Percentiles rank a stretch among this genome's conserved stretches.
phyloP scores from a whole-genome alignment of 768 basidiomycete species.

The Leucogyrophana mollusca region DNA sequence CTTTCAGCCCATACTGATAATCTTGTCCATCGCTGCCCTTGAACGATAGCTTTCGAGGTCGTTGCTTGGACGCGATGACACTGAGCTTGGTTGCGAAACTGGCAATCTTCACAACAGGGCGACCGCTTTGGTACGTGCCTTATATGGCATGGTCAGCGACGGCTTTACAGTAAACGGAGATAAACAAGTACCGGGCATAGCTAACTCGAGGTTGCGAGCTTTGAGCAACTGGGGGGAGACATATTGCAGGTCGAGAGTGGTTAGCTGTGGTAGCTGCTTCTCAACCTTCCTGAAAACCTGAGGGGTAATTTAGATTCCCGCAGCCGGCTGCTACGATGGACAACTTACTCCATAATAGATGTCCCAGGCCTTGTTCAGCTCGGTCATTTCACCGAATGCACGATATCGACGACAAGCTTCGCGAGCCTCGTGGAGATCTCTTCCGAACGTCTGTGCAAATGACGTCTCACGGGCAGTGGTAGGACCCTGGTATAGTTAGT shows the following conservation, averaged over 20 bases:
- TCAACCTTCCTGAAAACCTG: conserved; percentile 96
- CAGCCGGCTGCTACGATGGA: neutral
- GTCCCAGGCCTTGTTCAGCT: conserved; percentile 98
- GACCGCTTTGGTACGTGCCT: conserved; percentile 93
- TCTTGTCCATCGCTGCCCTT: conserved; percentile 92
- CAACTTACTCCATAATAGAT: conserved; percentile 89
- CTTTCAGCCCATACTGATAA: conserved; percentile 91
- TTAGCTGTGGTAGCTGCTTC: conserved; percentile 87
- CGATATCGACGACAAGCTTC: conserved; percentile 89
- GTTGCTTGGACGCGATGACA: conserved; percentile 96
- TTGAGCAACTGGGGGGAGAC: conserved; percentile 92
- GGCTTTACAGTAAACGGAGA: neutral
- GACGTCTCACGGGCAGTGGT: conserved; percentile 93
- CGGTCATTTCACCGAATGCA: conserved; percentile 79
- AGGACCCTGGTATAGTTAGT: conserved; percentile 62
- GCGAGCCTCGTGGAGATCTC: conserved; percentile 89
- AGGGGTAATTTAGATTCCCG: neutral
- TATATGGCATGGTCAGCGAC: neutral
- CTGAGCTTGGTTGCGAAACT: conserved; percentile 88
- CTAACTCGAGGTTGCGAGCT: conserved; percentile 86
- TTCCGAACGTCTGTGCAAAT: conserved; percentile 90
- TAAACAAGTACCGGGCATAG: conserved; percentile 80
- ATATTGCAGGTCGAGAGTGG: conserved; percentile 92
- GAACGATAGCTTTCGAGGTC: conserved; percentile 83
- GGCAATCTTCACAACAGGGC: conserved; percentile 74